Base-by-base conservation (phyloP, 225 moss, liverwort and hornwort species). In the Lunularia cruciata region DNA sequence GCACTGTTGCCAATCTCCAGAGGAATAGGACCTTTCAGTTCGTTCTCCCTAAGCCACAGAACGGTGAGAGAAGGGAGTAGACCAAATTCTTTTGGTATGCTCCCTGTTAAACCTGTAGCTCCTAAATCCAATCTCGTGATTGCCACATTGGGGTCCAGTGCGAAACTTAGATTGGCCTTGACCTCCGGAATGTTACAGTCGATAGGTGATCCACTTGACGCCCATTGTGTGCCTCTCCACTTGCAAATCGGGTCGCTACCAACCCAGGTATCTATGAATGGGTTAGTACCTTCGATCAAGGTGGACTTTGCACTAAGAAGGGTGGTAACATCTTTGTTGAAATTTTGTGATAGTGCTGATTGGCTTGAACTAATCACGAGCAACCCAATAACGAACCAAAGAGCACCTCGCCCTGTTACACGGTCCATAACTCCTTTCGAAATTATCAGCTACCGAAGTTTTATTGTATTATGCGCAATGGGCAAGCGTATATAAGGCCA, bases 191-290 rank as follows among this genome's bases (percentile, higher is more conserved):
- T 55, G 19, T 65, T 54, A 31, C 82, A 82, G 57, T 82, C 73
- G 32, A 82, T 13, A 39, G 67, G 52, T 6, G 47, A 36, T 18
- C 77, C 82, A 42, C 75, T 52, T 34, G 7, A 6, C 9, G 77
- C 60, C 82, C 82, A 82, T 8, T 3, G 39, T 8, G 75, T 77
- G 32, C 71, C 71, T 37, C 74, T 74, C 82, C 82, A 82, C 0
- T 52, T 27, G 64, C 82, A 82, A n/a, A 82, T 68, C 0, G 82
- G 26, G 66, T 62, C 68, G 46, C 7, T 57, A 4, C 71, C 19
- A 37, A 77, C 77, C 82, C 82, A 82, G n/a, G 77, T 82, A 23
- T 47, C 38, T 8, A 75, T 20, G 23, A 45, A 63, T 2, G 68
- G 31, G 59, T 82, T 82, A 2, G 36, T 37, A 9, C 48, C 66